A percentile compares a stretch with the other conserved stretches of the same genome.
phyloP scores from a whole-genome alignment of 768 basidiomycete species.

The Lepiota subincarnata region DNA sequence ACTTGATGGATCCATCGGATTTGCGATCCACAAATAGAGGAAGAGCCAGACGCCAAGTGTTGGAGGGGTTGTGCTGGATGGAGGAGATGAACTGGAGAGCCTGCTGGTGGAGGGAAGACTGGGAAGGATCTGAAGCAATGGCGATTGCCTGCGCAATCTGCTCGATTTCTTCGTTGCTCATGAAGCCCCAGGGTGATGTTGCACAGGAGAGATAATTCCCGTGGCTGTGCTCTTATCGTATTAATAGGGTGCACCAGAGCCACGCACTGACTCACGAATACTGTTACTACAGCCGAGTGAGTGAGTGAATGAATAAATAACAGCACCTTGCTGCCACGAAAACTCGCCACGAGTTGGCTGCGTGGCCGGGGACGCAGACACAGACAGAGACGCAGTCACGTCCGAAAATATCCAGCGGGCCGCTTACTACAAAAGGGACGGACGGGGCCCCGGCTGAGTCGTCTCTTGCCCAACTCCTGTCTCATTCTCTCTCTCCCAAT shows the following conservation, averaged over 20 bases:
- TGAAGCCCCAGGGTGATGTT: slow-evolving; percentile 20
- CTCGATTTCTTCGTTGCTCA: slow-evolving; percentile 74
- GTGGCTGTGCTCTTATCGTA: slow-evolving; percentile 6
- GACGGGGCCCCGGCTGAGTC: neutral
- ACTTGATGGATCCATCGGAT: slow-evolving; percentile 58
- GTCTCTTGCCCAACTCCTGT: neutral
- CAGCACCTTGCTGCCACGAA: too few relatives aligned
- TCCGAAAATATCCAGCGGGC: slow-evolving; percentile 14
- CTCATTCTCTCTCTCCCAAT: slow-evolving; percentile 19
- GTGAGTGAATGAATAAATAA: too few relatives aligned
- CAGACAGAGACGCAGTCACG: too few relatives aligned
- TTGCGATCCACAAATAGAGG: slow-evolving; percentile 64
- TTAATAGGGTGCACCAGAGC: too few relatives aligned
- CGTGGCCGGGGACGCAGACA: too few relatives aligned
- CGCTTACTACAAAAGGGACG: slow-evolving; percentile 9
- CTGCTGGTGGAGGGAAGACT: slow-evolving; percentile 71
- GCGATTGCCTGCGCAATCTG: slow-evolving; percentile 81
- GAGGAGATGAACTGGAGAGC: slow-evolving; percentile 80
- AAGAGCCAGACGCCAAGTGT: slow-evolving; percentile 80
- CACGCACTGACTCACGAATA: too few relatives aligned
- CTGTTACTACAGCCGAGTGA: too few relatives aligned
- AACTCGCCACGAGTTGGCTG: slow-evolving; percentile 50
- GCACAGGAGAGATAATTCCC: slow-evolving; percentile 2
- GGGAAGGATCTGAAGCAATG: slow-evolving; percentile 80
- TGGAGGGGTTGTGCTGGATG: slow-evolving; percentile 70